A percentile compares a stretch with the other conserved stretches of the same genome.
phyloP scores from a whole-genome alignment of 495 filamentous ascomycete species.

The Aspergillus wentii region DNA sequence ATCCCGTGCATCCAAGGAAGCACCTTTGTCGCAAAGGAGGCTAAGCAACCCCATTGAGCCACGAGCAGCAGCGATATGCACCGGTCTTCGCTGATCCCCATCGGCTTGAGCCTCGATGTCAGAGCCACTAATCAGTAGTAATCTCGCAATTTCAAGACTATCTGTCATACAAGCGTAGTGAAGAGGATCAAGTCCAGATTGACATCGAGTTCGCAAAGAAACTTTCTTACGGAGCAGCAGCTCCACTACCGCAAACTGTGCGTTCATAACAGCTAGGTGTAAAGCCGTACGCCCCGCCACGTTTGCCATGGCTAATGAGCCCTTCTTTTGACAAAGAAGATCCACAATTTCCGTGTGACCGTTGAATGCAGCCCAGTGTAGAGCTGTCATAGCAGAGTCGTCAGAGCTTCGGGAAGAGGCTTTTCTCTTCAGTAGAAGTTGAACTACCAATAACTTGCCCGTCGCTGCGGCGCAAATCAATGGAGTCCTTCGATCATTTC shows the following conservation, averaged over 20 bases:
- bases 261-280: slow-evolving; percentile 36
- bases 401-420: slow-evolving; percentile 24
- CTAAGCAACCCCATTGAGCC: slow-evolving; percentile 28
- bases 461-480: slow-evolving; percentile 38
- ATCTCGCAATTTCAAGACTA: slow-evolving; percentile 27
- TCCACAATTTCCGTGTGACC: slow-evolving; percentile 37
- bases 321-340: slow-evolving; percentile 26
- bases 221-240: slow-evolving; percentile 26
- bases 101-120: slow-evolving; percentile 31
- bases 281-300: slow-evolving; percentile 32
- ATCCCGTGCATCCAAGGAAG: slow-evolving; percentile 34
- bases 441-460: slow-evolving; percentile 22
- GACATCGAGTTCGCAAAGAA: slow-evolving; percentile 24
- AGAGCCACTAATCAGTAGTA: slow-evolving; percentile 36
- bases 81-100: slow-evolving; percentile 24
- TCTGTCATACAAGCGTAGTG: slow-evolving; percentile 42
- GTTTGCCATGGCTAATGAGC: slow-evolving; percentile 21
- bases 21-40: slow-evolving; percentile 33
- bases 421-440: slow-evolving; percentile 31
- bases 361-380: slow-evolving; percentile 43
- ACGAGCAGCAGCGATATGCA: slow-evolving; percentile 32
- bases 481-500: slow-evolving; percentile 31
- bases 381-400: slow-evolving; percentile 37
- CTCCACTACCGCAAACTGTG: slow-evolving; percentile 36
- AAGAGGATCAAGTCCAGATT: slow-evolving; percentile 26